Evolutionary conservation across 495 filamentous ascomycete genomes (phyloP), one percentile per base, ranked within the genome.

Genomic region (Lasiosphaeris hirsuta): DNA sequence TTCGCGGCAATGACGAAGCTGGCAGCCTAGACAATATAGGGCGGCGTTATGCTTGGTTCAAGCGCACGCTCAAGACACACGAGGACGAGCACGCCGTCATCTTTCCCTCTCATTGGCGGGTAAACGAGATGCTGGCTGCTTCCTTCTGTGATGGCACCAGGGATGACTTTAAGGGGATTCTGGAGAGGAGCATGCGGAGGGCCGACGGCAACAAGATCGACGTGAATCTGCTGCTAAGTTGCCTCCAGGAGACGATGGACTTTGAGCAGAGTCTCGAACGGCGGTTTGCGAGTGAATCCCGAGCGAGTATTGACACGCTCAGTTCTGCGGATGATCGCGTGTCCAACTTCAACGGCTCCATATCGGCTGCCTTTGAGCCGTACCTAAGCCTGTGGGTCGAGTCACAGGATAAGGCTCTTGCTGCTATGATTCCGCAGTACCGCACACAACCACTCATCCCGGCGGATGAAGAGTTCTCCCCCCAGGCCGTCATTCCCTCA

Each of bases 311-410:
- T 37, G 94, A 97, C 67, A 97, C 93, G 0, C 81, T 96, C 39
- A 86, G 86, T 49, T 96, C 91, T 11, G 77, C 81, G 19, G 88
- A 90, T 53, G 93, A 97, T 35, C 81, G 82, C 61, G 77, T 85
- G 3, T 84, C 87, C 4, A 86, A 84, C 46, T 96, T 96, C 69
- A 88, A 90, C 41, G 92, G 95, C 54, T 87, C 90, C 7, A 96
- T 98, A 62, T 98, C 94, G 0, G 92, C 96, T 56, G 94, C 94
- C 1, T 98, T 98, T 59, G 94, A 97, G 68, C 94, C 94, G 9
- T 97, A 97, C 69, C 79, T 98, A 40, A 96, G 90, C 66, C 77
- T 97, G 9, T 98, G 94, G 94, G 92, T 98, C 18, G 94, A 97
- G 57, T 90, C 89, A 30, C 94, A 97, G 71, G 94, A 97, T 65